Evolutionary conservation across 192 early-diverging fungal genomes (phyloP).

Genomic region (Neocallimastix lanati): DNA sequence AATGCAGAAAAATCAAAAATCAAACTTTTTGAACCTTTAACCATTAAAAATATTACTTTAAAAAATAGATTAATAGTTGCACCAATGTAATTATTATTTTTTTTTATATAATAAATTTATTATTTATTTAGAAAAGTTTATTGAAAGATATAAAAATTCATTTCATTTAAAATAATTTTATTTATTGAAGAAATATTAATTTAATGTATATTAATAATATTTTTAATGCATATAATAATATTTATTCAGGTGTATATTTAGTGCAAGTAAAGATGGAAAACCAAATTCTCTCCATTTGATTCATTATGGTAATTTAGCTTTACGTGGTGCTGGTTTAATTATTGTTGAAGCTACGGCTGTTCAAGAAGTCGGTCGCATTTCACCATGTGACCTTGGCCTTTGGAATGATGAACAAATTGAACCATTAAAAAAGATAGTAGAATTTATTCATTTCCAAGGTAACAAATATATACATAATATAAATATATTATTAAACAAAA

Average conservation of each 20-base stretch:
- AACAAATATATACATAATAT: no score
- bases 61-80: not conserved
- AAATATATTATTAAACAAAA: no score
- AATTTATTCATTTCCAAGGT: slow-evolving; percentile 42
- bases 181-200: no score
- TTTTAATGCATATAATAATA: no score
- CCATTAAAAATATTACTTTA: not conserved
- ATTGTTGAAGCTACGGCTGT: slow-evolving; percentile 60
- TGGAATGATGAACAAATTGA: slow-evolving; percentile 65
- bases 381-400: slow-evolving; percentile 57
- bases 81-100: not conserved
- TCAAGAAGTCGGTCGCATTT: slow-evolving; percentile 53
- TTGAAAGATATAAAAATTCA: no score
- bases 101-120: no score
- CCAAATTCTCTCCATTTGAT: not conserved
- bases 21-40: not conserved
- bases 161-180: no score
- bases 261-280: not conserved
- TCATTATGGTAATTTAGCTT: not conserved
- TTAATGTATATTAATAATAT: no score
- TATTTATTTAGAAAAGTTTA: no score
- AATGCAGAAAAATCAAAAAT: not conserved
- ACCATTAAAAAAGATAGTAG: slow-evolving; percentile 28
- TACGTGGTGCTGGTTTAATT: slow-evolving; percentile 54
- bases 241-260: not conserved